Evolutionary conservation across 1,139 yeast species (phyloP), one percentile per base, ranked within the genome.

Genomic region (Lodderomyces oxycetoniae): DNA sequence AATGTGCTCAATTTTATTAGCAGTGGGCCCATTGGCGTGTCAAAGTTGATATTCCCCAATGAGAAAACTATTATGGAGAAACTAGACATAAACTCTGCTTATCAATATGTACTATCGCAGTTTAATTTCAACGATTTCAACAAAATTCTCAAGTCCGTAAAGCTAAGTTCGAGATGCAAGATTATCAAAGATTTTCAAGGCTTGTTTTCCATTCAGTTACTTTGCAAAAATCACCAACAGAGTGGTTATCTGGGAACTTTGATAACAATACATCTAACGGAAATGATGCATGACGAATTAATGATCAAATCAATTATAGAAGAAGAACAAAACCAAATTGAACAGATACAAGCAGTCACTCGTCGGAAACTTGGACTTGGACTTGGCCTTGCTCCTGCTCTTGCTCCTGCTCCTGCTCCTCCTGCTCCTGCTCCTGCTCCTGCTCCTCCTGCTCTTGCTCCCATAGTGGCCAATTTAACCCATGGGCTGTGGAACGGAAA

Each of bases 1-100:
- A 61, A 59, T 23, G 64, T 61, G 41, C 49, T 76, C 21, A 62
- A 68, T 29, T 71, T 87, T 38, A 73, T 83, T 3, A 80, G 93
- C 1, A 67, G 65, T 32, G 81, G 88, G 3, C 78, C 76, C 9
- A 67, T 85, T 30, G 95, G 95, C 0, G 64, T 69, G 32, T 79
- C 86, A 36, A 79, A 82, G 49, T 62, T 85, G 17, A 68, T 74
- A 8, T 70, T 81, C 40, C 95, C 95, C 0, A 73, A 70, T 39
- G 85, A 76, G 34, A 68, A 71, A 45, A 63, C 78, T 1, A 73
- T 78, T 7, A 55, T 86, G 30, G 93, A 83, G 52, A 67, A 55
- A 45, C 46, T 53, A 22, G 37, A 41, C 19, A 15, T 32, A 28
- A 9, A 31, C 26, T 6, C 45, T 47, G 10, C 43, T 48, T 15